Conservation (phyloP, 768 basidiomycete species). For the Lentinula sp. region DNA sequence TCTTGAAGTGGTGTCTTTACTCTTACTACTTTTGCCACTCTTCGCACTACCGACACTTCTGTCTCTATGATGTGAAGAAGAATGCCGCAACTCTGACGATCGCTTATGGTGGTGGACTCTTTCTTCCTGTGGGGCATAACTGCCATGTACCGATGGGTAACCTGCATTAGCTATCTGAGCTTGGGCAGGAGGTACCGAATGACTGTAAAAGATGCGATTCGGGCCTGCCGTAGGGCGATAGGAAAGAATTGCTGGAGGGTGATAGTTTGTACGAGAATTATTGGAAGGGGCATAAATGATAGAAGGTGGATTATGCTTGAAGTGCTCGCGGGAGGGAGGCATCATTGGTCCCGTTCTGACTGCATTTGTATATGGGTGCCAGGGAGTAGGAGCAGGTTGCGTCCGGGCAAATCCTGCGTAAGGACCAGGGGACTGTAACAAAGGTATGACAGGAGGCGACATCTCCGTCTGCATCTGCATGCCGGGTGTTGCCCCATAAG, state of each 20-base stretch:
- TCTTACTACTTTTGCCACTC: constrained; percentile 13
- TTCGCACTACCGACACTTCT: constrained; percentile 19
- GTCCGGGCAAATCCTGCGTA: constrained; percentile 34
- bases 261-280: constrained; percentile 44
- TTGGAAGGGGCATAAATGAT: constrained; percentile 57
- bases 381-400: constrained; percentile 27
- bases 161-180: constrained; percentile 31
- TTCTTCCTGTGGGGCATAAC: constrained; percentile 17
- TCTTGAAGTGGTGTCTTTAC: constrained; percentile 11
- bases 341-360: constrained; percentile 23
- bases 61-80: constrained; percentile 32
- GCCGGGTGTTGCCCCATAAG: constrained; percentile 11
- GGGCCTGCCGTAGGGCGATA: constrained; percentile 47
- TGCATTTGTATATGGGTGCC: constrained; percentile 21
- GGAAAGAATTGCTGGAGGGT: constrained; percentile 55
- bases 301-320: constrained; percentile 41
- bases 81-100: constrained; percentile 13
- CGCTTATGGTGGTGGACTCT: constrained; percentile 18
- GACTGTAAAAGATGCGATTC: constrained; percentile 63
- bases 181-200: constrained; percentile 42
- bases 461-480: constrained; percentile 20
- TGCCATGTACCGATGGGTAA: constrained; percentile 35
- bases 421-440: constrained; percentile 16
- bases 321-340: constrained; percentile 22
- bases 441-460: constrained; percentile 9